These are phyloP conservation scores for Stachybotrys echinatus DNA, from an alignment of 2,329 filamentous ascomycete genomes.

Conservation along the genomic window DNA sequence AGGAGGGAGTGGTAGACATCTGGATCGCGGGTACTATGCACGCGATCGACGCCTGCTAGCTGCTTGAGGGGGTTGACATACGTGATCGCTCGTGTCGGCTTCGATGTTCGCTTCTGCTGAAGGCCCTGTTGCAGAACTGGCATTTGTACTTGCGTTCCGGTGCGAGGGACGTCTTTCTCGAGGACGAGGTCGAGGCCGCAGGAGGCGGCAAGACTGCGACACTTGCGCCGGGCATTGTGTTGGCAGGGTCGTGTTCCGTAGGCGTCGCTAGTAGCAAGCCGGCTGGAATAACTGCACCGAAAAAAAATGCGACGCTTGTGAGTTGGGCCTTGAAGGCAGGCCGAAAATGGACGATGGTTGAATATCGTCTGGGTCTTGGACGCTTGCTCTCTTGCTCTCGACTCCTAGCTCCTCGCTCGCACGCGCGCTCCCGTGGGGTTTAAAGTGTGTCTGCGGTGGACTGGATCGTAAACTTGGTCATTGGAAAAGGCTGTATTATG, in stretches of 20 bases:
- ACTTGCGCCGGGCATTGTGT: slow-evolving; percentile 65
- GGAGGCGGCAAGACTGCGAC: slow-evolving; percentile 60
- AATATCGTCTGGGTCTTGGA: slow-evolving; percentile 42
- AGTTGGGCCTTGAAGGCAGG: slow-evolving; percentile 10
- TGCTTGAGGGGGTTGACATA: slow-evolving; percentile 63
- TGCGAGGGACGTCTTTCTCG: slow-evolving; percentile 69
- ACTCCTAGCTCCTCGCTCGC: slow-evolving; percentile 49
- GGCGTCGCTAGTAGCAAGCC: slow-evolving; percentile 10
- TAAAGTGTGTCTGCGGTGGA: slow-evolving; percentile 62
- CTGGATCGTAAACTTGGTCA: slow-evolving; percentile 46
- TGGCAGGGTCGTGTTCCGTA: slow-evolving; percentile 25
- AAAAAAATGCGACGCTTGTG: slow-evolving; percentile 13
- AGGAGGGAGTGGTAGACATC: too few relatives aligned
- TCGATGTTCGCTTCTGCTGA: slow-evolving; percentile 94
- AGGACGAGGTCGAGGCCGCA: slow-evolving; percentile 62
- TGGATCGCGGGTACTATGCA: too few relatives aligned
- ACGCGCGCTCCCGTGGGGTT: slow-evolving; percentile 62
- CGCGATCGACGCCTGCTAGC: too few relatives aligned
- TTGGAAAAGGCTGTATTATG: slow-evolving; percentile 37
- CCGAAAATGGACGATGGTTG: slow-evolving; percentile 50
- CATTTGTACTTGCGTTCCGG: slow-evolving; percentile 99
- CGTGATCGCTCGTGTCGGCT: slow-evolving; percentile 96
- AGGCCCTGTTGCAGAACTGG: slow-evolving; percentile 96
- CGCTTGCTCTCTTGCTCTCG: slow-evolving; percentile 22
- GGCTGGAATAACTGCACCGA: slow-evolving; percentile 16